Percentiles rank a stretch among this genome's conserved stretches.
Evolutionary conservation across 768 basidiomycete species (phyloP).

Genomic region (Termitomyces sp.): DNA sequence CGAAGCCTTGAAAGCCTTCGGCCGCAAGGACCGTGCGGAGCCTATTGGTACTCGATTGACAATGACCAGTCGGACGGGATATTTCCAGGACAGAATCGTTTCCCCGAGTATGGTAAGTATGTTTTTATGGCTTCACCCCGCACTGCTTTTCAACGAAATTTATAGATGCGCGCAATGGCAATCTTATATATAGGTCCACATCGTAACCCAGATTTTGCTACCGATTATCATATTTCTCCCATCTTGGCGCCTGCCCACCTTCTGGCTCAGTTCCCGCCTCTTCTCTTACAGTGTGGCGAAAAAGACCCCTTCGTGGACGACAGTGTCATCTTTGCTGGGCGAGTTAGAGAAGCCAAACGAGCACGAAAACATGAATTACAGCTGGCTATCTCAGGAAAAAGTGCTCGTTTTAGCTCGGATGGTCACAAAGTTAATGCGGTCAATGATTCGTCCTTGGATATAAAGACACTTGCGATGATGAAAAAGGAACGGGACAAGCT

Average conservation of each 20-base stretch:
- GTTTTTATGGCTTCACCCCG: conserved; percentile 21
- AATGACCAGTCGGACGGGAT: conserved; percentile 93
- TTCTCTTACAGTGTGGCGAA: conserved; percentile 94
- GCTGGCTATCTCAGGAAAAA: conserved; percentile 54
- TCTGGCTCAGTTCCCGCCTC: conserved; percentile 90
- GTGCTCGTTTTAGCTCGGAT: conserved; percentile 58
- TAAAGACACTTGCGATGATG: conserved; percentile 35
- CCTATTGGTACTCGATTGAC: conserved; percentile 86
- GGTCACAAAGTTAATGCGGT: conserved; percentile 53
- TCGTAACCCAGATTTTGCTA: conserved; percentile 89
- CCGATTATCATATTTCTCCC: conserved; percentile 95
- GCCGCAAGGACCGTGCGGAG: conserved; percentile 30
- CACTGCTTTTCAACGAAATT: conserved; percentile 3
- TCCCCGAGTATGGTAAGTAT: conserved; percentile 96
- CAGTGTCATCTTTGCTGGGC: conserved; percentile 93
- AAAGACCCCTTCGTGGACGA: conserved; percentile 95
- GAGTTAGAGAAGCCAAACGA: conserved; percentile 92
- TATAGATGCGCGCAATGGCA: conserved; percentile 99
- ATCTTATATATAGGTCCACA: conserved; percentile 95
- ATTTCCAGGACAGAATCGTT: conserved; percentile 91
- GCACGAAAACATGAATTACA: conserved; percentile 74
- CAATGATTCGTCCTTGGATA: conserved; percentile 27
- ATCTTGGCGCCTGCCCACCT: conserved; percentile 82
- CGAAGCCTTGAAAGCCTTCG: conserved; percentile 35
- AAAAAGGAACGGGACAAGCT: conserved; percentile 59